These are phyloP conservation scores for Plasmodium billcollinsi DNA, from an alignment of 169 alveolate species.

Conservation along the genomic window DNA sequence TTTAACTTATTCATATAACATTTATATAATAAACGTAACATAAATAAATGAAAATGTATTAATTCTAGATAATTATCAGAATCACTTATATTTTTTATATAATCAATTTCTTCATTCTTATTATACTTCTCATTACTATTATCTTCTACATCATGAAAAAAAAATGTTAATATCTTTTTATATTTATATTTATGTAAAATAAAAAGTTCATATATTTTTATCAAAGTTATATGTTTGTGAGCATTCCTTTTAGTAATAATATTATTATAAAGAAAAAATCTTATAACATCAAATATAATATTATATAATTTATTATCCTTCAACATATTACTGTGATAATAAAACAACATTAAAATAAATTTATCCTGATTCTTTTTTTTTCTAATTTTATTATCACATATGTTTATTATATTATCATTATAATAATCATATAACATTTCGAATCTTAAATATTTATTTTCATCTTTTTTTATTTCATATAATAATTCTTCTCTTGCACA, in stretches of 20 bases:
- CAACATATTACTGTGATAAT: slow-evolving; percentile 25
- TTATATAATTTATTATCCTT: slow-evolving; percentile 6
- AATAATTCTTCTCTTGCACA: slow-evolving; percentile 23
- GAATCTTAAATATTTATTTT: slow-evolving; percentile 13
- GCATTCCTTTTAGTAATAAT: slow-evolving; percentile 41
- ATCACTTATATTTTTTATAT: not conserved
- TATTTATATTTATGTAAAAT: not conserved
- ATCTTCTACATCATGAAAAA: slow-evolving; percentile 57
- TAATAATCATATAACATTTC: slow-evolving; percentile 30
- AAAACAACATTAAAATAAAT: slow-evolving; percentile 43
- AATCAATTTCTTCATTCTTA: not conserved
- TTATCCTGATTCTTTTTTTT: slow-evolving; percentile 2
- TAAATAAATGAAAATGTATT: slow-evolving; percentile 53
- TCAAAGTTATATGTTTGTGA: slow-evolving; percentile 11
- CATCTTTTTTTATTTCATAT: slow-evolving; percentile 18
- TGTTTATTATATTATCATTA: not conserved
- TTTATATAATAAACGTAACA: slow-evolving; percentile 54
- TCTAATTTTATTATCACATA: not conserved
- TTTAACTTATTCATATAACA: slow-evolving; percentile 34
- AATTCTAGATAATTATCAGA: slow-evolving; percentile 14
- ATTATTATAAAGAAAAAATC: slow-evolving; percentile 45
- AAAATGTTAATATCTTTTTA: not conserved
- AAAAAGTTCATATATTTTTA: slow-evolving; percentile 38
- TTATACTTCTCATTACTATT: not conserved
- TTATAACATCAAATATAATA: slow-evolving; percentile 19